Evolutionary conservation across 169 alveolate genomes (phyloP), one percentile per base, ranked within the genome.

Genomic region (Perkinsus olseni): DNA sequence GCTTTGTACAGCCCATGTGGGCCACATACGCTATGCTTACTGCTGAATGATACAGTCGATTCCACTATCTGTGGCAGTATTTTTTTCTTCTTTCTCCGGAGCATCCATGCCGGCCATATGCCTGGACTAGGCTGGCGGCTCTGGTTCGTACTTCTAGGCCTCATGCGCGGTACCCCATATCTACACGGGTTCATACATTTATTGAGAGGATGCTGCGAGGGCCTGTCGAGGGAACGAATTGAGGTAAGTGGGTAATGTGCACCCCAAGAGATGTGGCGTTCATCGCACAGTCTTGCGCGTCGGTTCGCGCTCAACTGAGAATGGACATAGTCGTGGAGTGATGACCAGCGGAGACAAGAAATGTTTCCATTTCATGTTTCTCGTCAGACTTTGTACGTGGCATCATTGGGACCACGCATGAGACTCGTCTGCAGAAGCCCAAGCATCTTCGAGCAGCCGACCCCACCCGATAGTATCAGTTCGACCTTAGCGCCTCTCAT

Each of bases 81-180:
- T n/a, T n/a, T n/a, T n/a, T n/a, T n/a, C n/a, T n/a, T n/a, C n/a
- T n/a, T n/a, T n/a, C n/a, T n/a, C n/a, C n/a, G n/a, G n/a, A n/a
- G n/a, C n/a, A n/a, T n/a, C n/a, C n/a, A n/a, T n/a, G 40, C 82
- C 24, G 94, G 94, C 20, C 94, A 93, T 91, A 48, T 93, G 92
- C 94, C 94, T 24, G 90, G 94, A 21, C 91, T 93, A 24, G 94
- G 91, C 91, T 93, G 94, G 94, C 92, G 94, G 8, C 93, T 93
- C 38, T 93, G 94, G 94, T 93, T 91, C 82, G 74, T 93, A 0
- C 94, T 93, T 17, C 92, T 93, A 21, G 93, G 94, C 28, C 93
- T 93, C n/a, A 10, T 38, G 91, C 45, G 93, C 8, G 91, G 91
- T 3, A 24, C 82, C 31, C 82, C 82, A 62, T 62, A 24, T 24